Conservation (phyloP, 2,329 filamentous ascomycete species). For the Leptographium flavum region DNA sequence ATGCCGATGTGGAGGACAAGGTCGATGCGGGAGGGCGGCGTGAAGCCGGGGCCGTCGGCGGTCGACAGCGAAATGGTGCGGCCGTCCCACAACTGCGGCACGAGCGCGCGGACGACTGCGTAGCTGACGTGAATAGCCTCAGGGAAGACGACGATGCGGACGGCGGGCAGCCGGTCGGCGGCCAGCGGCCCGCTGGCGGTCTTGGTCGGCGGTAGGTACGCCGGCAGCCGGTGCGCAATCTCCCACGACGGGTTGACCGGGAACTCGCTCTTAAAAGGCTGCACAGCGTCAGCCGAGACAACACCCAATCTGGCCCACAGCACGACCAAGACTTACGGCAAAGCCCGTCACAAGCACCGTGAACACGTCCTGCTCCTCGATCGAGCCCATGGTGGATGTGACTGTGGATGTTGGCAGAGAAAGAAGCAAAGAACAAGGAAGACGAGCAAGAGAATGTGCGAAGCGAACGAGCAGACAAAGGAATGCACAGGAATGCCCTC, state of each 20-base stretch:
- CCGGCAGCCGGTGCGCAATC: slow-evolving; percentile 56
- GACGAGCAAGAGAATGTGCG: no score
- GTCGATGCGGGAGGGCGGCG: slow-evolving; percentile 32
- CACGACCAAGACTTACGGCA: slow-evolving; percentile 30
- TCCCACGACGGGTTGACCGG: slow-evolving; percentile 70
- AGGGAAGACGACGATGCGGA: slow-evolving; percentile 51
- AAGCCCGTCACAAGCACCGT: slow-evolving; percentile 49
- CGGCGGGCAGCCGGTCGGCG: slow-evolving; percentile 24
- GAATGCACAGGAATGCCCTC: no score
- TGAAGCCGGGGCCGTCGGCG: background rate
- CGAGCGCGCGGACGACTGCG: slow-evolving; percentile 43
- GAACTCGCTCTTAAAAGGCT: slow-evolving; percentile 65
- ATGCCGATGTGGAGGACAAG: slow-evolving; percentile 68
- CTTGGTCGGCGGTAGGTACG: slow-evolving; percentile 35
- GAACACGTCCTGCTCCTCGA: slow-evolving; percentile 29
- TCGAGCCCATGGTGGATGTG: slow-evolving; percentile 15
- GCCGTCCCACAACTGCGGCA: slow-evolving; percentile 47
- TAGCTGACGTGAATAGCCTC: slow-evolving; percentile 60
- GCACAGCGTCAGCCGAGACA: no score
- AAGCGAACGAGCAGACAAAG: background rate
- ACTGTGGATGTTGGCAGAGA: no score
- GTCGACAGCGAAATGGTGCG: slow-evolving; percentile 11
- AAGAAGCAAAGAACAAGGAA: background rate
- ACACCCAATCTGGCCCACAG: no score
- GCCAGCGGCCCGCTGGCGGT: slow-evolving; percentile 15